Evolutionary conservation across 2,329 filamentous ascomycete species (phyloP), one percentile per base, ranked within the genome.

Genomic region (Monilinia polystroma): DNA sequence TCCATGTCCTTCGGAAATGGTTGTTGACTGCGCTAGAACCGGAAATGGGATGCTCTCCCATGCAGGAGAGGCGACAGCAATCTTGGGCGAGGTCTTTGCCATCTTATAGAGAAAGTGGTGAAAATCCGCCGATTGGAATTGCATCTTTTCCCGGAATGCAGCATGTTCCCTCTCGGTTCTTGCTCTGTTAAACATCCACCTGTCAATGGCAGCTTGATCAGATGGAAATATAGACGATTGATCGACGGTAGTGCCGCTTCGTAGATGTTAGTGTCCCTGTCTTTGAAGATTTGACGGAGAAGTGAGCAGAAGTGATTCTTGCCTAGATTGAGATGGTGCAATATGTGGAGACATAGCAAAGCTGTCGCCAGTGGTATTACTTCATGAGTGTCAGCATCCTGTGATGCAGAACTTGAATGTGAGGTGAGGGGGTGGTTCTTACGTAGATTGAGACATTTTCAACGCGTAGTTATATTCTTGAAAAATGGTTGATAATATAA

Each of bases 121-220:
- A 7, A 51, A 62, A 16, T 62, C 58, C 7, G 58, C 58, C 4
- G 58, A 62, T 11, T 62, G 58, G 16, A 62, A 62, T 26, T 51
- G 32, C 12, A 62, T 62, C 11, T 23, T 35, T 10, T 62, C 58
- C 12, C 58, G 18, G 16, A 62, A 62, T 7, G n/a, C 45, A 6
- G 58, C n/a, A 35, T 62, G 58, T 5, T 62, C 58, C 12, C n/a
- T 38, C 1, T 62, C 58, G 12, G 29, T 62, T 12, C 58, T 18
- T 0, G 58, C 29, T 1, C 58, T 3, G 3, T 26, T 38, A 2
- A 62, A 62, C 11, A 1, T 18, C 58, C 58, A 62, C 11, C 14
- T 10, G 16, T 49, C 58, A 4, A 51, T 26, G 0, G 29, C 58
- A 6, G n/a, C 45, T 8, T 51, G 45, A 1, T 51, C n/a, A 0